Conservation (phyloP, 2,329 filamentous ascomycete genomes). For the Tolypocladium ovalisporum region DNA sequence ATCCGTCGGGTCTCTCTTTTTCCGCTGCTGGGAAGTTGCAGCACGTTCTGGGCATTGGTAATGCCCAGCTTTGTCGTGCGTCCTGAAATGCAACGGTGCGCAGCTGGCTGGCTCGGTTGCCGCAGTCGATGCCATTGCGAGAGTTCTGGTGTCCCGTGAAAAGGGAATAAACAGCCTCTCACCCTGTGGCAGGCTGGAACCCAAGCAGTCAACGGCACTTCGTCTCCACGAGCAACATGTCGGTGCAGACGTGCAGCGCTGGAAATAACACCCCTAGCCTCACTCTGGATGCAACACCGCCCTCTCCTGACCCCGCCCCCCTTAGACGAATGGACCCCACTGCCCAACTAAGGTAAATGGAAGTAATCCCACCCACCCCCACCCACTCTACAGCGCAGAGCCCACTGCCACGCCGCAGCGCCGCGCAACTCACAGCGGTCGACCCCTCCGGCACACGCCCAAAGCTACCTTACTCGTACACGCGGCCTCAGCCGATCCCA, state of each 20-base stretch:
- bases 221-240: too few species aligned
- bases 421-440: not conserved
- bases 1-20: not conserved
- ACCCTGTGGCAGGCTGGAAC: not conserved
- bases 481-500: constrained; percentile 9
- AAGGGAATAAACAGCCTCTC: not conserved
- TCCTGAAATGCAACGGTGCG: not conserved
- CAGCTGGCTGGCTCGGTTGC: not conserved
- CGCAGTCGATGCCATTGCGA: not conserved
- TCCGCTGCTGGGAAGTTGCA: not conserved
- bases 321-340: constrained; percentile 4
- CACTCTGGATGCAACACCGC: not conserved
- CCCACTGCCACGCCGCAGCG: not conserved
- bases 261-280: not conserved
- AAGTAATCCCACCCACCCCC: not conserved
- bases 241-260: too few species aligned
- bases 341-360: not conserved
- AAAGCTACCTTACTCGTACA: not conserved
- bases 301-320: not conserved
- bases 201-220: too few species aligned
- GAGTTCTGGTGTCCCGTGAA: not conserved
- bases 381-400: too few species aligned
- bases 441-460: not conserved
- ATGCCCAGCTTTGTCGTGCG: not conserved
- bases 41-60: not conserved